These are phyloP conservation scores for Kwoniella dejecticola DNA, from an alignment of 768 basidiomycete species.

Conservation along the genomic window DNA sequence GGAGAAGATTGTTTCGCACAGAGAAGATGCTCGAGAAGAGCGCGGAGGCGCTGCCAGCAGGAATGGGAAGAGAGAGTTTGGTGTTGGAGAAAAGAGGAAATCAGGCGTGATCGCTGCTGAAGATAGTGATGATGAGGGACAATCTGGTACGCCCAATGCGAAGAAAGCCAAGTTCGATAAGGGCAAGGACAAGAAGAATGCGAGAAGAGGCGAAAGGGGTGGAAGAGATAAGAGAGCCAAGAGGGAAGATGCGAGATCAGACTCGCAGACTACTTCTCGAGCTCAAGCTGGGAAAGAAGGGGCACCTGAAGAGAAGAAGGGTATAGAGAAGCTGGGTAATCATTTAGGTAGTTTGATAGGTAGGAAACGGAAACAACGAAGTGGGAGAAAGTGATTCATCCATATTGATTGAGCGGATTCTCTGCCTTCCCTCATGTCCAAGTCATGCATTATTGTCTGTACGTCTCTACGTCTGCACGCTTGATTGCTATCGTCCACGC, in stretches of 20 bases:
- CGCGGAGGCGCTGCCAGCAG: slow-evolving; percentile 6
- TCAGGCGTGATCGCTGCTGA: slow-evolving; percentile 29
- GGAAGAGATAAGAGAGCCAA: slow-evolving; percentile 1
- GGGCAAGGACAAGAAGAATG: too few species aligned
- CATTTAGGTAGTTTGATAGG: slow-evolving; percentile 73
- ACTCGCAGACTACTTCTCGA: too few species aligned
- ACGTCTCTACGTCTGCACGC: too few species aligned
- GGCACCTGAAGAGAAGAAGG: slow-evolving; percentile 36
- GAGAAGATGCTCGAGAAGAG: slow-evolving; percentile 23
- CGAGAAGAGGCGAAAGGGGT: slow-evolving; percentile 3
- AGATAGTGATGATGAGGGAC: slow-evolving; percentile 43
- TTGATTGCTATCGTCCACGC: too few species aligned
- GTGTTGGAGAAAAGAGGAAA: slow-evolving; percentile 27
- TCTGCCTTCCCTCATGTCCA: too few species aligned
- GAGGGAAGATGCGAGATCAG: too few species aligned
- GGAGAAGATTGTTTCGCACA: slow-evolving; percentile 55
- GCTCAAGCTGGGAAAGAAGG: too few species aligned
- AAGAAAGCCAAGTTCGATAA: slow-evolving; percentile 33
- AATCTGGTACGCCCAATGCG: slow-evolving; percentile 31
- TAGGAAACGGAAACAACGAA: slow-evolving; percentile 73
- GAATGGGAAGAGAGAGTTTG: slow-evolving; percentile 4
- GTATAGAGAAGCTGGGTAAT: slow-evolving; percentile 54
- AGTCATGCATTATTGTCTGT: too few species aligned
- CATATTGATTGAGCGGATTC: too few species aligned
- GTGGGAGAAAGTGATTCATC: slow-evolving; percentile 36